phyloP scores from a whole-genome alignment of 441 rosid species.

The Hura crepitans region DNA sequence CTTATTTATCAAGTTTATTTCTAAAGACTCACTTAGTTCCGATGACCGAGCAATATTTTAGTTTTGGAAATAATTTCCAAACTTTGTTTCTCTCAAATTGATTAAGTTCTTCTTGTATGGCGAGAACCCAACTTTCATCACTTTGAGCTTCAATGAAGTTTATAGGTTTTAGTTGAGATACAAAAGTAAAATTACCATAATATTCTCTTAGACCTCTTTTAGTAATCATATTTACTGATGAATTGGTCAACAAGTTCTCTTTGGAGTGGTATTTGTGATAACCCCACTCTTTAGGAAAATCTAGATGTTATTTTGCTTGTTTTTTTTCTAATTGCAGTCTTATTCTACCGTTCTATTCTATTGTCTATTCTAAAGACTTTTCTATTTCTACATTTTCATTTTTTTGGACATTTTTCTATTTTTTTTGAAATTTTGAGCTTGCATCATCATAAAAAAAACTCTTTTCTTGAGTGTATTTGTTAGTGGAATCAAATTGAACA shows the following conservation, averaged over 20 bases:
- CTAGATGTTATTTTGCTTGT: background rate
- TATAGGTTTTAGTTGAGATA: background rate
- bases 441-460: too few species aligned
- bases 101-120: background rate
- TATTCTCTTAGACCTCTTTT: background rate
- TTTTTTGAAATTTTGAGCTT: too few species aligned
- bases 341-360: background rate
- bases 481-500: too few species aligned
- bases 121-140: background rate
- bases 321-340: background rate
- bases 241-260: too few species aligned
- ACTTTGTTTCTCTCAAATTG: background rate
- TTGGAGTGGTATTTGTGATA: background rate
- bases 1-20: background rate
- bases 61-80: background rate
- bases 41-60: too few species aligned
- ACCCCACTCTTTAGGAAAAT: background rate
- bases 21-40: background rate
- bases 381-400: background rate
- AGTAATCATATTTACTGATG: background rate
- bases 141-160: background rate
- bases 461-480: too few species aligned
- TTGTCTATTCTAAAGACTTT: background rate
- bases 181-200: background rate
- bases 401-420: too few species aligned